These are phyloP conservation scores for Simplicillium sp. DNA, from an alignment of 2,329 filamentous ascomycete genomes.

Conservation along the genomic window DNA sequence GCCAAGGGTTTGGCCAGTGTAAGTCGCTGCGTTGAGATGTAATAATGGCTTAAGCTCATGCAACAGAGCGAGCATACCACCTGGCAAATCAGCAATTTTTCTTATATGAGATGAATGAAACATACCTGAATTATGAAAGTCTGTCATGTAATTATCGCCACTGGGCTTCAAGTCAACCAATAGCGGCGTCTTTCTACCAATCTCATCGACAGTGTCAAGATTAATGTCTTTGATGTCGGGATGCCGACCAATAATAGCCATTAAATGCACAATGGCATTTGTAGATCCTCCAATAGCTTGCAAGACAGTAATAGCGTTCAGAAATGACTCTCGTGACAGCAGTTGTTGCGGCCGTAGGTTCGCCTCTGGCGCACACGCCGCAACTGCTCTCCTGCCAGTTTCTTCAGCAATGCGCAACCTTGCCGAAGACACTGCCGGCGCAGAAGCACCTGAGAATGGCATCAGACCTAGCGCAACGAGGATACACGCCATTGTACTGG, in stretches of 20 bases:
- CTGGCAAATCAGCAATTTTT: conserved; percentile 19
- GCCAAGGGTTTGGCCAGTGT: conserved; percentile 77
- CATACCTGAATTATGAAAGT: conserved; percentile 65
- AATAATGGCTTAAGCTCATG: conserved; percentile 70
- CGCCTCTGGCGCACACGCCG: conserved; percentile 52
- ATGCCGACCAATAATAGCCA: conserved; percentile 70
- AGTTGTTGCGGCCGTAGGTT: conserved; percentile 61
- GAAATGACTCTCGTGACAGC: conserved; percentile 65
- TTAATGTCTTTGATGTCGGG: conserved; percentile 58
- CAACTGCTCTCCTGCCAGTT: conserved; percentile 60
- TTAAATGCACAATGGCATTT: conserved; percentile 77
- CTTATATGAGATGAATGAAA: background rate
- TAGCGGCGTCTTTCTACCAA: conserved; percentile 69
- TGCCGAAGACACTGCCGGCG: conserved; percentile 66
- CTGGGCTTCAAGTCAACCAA: conserved; percentile 80
- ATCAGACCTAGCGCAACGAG: conserved; percentile 78
- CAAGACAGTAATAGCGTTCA: conserved; percentile 79
- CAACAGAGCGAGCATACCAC: conserved; percentile 74
- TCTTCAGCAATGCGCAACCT: conserved; percentile 76
- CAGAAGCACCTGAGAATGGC: conserved; percentile 66
- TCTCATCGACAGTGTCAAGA: conserved; percentile 68
- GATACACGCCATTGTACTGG: conserved; percentile 81
- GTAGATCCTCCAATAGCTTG: conserved; percentile 81
- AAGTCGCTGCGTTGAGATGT: conserved; percentile 65
- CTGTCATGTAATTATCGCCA: conserved; percentile 81